Conservation (phyloP, 306 rosid species). For the Cicer chorassanicum region DNA sequence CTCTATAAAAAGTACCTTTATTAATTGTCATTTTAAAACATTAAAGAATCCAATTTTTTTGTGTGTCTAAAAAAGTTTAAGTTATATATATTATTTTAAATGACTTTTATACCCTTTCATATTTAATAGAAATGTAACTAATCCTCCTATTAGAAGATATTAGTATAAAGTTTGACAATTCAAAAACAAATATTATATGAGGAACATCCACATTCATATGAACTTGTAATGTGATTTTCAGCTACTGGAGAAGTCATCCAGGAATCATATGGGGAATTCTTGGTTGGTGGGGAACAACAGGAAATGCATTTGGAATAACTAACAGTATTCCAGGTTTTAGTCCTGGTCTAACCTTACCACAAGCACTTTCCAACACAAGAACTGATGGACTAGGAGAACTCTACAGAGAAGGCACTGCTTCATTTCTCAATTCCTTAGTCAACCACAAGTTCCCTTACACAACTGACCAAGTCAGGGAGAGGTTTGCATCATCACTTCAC, state of each 20-base stretch:
- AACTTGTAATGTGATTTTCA: slow-evolving; percentile 21
- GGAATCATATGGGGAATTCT: slow-evolving; percentile 76
- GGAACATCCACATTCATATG: too few relatives aligned
- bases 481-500: slow-evolving; percentile 60
- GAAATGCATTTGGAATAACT: slow-evolving; percentile 68
- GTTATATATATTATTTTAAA: too few relatives aligned
- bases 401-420: slow-evolving; percentile 81
- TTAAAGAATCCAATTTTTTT: not conserved
- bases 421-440: slow-evolving; percentile 82
- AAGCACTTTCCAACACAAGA: slow-evolving; percentile 86
- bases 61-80: too few relatives aligned
- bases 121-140: too few relatives aligned
- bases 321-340: slow-evolving; percentile 63
- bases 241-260: slow-evolving; percentile 92
- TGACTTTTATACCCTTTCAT: too few relatives aligned
- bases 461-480: slow-evolving; percentile 71
- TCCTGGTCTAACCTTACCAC: slow-evolving; percentile 58
- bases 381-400: slow-evolving; percentile 79
- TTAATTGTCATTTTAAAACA: not conserved
- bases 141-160: too few relatives aligned
- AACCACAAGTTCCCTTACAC: slow-evolving; percentile 73
- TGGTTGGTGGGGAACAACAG: slow-evolving; percentile 94
- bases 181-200: too few relatives aligned
- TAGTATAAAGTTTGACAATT: too few relatives aligned
- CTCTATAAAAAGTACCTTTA: not conserved